A percentile compares a stretch with the other conserved stretches of the same genome.
phyloP scores from a whole-genome alignment of 345 rosid genomes.

The Populus euphratica region DNA sequence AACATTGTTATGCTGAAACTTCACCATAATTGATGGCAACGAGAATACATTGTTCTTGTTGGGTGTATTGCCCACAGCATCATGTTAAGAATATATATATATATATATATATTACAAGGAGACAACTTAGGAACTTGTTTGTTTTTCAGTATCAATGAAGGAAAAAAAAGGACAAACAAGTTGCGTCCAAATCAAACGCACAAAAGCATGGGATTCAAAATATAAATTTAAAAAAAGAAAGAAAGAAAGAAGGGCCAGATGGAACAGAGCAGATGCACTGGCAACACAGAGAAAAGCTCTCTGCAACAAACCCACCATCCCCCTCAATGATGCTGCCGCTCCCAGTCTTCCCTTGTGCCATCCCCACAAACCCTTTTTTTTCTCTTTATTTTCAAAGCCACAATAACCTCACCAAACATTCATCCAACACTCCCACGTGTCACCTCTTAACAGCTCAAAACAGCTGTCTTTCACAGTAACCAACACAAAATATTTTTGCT shows the following conservation, averaged over 20 bases:
- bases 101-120: neutral
- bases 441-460: neutral
- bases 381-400: neutral
- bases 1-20: neutral
- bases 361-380: neutral
- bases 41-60: no score
- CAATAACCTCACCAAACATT: slow-evolving; percentile 20
- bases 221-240: neutral
- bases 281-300: slow-evolving; percentile 4
- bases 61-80: neutral
- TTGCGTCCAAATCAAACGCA: neutral
- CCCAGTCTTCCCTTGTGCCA: neutral
- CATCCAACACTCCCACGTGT: slow-evolving; percentile 9
- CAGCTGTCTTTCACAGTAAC: neutral
- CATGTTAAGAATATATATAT: no score
- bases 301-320: neutral
- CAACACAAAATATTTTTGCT: neutral
- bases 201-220: neutral
- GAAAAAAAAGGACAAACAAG: neutral
- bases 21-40: neutral
- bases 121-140: neutral
- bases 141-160: neutral
- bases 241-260: neutral
- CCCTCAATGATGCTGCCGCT: neutral
- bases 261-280: slow-evolving; percentile 34